These are phyloP conservation scores for Pseudogymnoascus sp. DNA, from an alignment of 2,329 filamentous ascomycete species.

Conservation along the genomic window DNA sequence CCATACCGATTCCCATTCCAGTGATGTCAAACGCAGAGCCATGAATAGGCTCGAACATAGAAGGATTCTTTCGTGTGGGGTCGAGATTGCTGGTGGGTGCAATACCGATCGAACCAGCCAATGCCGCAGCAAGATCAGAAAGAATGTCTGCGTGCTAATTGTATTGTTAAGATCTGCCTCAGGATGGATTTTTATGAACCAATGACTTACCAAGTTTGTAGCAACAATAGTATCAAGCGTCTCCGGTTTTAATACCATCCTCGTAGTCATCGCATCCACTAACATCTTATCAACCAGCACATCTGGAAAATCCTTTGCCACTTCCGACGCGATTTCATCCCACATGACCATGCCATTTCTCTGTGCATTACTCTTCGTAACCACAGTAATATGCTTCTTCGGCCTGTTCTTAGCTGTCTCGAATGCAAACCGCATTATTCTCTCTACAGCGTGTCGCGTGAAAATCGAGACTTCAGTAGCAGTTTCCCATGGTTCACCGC, in stretches of 20 bases:
- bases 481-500: slow-evolving; percentile 47
- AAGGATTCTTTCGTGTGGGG: slow-evolving; percentile 44
- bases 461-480: slow-evolving; percentile 58
- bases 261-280: slow-evolving; percentile 42
- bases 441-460: slow-evolving; percentile 49
- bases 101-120: slow-evolving; percentile 65
- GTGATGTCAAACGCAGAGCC: slow-evolving; percentile 36
- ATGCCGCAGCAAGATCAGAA: slow-evolving; percentile 60
- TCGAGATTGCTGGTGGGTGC: slow-evolving; percentile 63
- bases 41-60: slow-evolving; percentile 56
- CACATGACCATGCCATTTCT: slow-evolving; percentile 61
- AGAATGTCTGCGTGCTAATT: slow-evolving; percentile 54
- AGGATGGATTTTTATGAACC: background rate
- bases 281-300: slow-evolving; percentile 56
- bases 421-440: slow-evolving; percentile 56
- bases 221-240: slow-evolving; percentile 55
- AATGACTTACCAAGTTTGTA: slow-evolving; percentile 36
- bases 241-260: slow-evolving; percentile 52
- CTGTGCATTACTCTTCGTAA: slow-evolving; percentile 60
- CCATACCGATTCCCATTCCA: slow-evolving; percentile 7
- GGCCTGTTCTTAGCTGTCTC: slow-evolving; percentile 44
- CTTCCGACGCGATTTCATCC: slow-evolving; percentile 51
- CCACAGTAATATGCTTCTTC: slow-evolving; percentile 51
- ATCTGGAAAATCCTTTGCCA: slow-evolving; percentile 50
- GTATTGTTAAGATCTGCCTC: background rate